Conservation (phyloP, 768 basidiomycete species). For the Tylopilus felleus region DNA sequence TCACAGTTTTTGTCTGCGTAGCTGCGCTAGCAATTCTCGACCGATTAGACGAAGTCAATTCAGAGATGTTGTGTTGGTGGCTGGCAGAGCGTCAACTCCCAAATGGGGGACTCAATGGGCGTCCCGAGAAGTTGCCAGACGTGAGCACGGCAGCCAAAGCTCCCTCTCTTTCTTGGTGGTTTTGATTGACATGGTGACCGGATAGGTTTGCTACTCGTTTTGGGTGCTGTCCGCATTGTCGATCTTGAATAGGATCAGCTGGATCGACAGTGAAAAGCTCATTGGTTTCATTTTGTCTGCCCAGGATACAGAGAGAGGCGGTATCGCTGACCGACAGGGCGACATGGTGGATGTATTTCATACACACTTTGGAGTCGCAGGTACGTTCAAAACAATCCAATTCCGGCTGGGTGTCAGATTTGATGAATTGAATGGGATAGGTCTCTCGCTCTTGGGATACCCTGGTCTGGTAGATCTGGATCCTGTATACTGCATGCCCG, state of each 20-base stretch:
- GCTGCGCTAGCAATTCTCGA: conserved; percentile 87
- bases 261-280: conserved; percentile 86
- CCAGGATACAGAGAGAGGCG: conserved; percentile 86
- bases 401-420: neutral
- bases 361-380: conserved; percentile 88
- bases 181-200: neutral
- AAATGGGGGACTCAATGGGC: conserved; percentile 90
- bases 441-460: conserved; percentile 85
- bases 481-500: conserved; percentile 97
- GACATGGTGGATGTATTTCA: conserved; percentile 98
- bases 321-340: conserved; percentile 91
- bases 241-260: conserved; percentile 75
- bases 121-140: conserved; percentile 97
- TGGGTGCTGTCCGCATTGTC: conserved; percentile 91
- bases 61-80: conserved; percentile 88
- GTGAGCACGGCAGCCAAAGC: conserved; percentile 45
- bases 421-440: conserved; percentile 29
- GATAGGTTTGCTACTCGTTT: conserved; percentile 88
- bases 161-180: neutral
- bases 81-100: conserved; percentile 89
- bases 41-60: conserved; percentile 73
- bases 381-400: conserved; percentile 32
- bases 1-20: conserved; percentile 84
- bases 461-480: conserved; percentile 82
- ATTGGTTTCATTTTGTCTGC: conserved; percentile 82